Percentiles rank a stretch among this genome's conserved stretches.
Conservation (phyloP, 257 asterid species). For the Cinchona pubescens region DNA sequence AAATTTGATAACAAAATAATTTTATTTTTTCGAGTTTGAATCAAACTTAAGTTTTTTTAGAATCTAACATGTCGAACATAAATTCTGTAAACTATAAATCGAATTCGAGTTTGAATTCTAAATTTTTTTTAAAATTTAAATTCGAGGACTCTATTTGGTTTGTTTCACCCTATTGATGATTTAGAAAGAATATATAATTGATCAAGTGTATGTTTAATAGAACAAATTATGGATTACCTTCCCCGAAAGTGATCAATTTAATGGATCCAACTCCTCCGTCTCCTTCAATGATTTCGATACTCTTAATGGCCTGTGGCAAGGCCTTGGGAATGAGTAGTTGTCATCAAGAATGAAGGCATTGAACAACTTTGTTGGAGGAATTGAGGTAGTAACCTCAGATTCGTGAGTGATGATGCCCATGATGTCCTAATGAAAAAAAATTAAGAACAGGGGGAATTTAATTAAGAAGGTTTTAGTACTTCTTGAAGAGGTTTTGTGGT, state of each 20-base stretch:
- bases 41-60: too few relatives aligned
- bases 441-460: neutral
- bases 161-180: too few relatives aligned
- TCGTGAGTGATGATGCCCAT: conserved; percentile 7
- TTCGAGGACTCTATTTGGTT: too few relatives aligned
- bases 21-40: too few relatives aligned
- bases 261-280: conserved; percentile 33
- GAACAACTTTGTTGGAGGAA: conserved; percentile 15
- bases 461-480: neutral
- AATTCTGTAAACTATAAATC: too few relatives aligned
- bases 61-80: too few relatives aligned
- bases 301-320: conserved; percentile 16
- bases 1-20: too few relatives aligned
- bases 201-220: too few relatives aligned
- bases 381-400: neutral
- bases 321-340: conserved; percentile 16
- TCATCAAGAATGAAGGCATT: conserved; percentile 5
- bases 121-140: too few relatives aligned
- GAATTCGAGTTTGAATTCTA: too few relatives aligned
- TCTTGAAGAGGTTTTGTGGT: neutral
- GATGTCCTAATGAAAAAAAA: neutral
- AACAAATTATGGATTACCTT: conserved; percentile 33
- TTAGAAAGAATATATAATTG: too few relatives aligned
- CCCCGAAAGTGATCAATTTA: conserved; percentile 40
- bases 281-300: conserved; percentile 23